Conservation (phyloP, 495 filamentous ascomycete species). For the Trichoderma orchidacearum region DNA sequence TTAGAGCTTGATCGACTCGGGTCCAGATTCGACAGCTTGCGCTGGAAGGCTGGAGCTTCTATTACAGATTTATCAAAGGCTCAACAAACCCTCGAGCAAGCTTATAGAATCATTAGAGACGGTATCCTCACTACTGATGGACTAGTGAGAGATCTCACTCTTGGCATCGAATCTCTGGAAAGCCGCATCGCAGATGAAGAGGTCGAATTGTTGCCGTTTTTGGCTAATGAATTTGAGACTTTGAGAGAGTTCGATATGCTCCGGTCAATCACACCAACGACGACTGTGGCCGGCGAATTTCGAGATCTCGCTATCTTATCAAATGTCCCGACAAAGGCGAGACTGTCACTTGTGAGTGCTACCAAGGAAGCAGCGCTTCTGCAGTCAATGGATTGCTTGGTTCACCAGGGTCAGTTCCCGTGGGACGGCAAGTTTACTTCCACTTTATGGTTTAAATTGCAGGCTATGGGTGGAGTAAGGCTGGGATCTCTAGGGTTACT, state of each 20-base stretch:
- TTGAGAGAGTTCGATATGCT: slow-evolving; percentile 49
- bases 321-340: slow-evolving; percentile 23
- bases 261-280: slow-evolving; percentile 14
- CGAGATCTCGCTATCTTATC: slow-evolving; percentile 29
- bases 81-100: slow-evolving; percentile 36
- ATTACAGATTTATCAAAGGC: slow-evolving; percentile 29
- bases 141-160: slow-evolving; percentile 36
- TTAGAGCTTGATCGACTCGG: slow-evolving; percentile 56
- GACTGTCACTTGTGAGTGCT: slow-evolving; percentile 29
- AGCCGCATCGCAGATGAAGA: slow-evolving; percentile 24
- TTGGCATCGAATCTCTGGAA: slow-evolving; percentile 44
- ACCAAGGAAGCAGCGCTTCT: slow-evolving; percentile 19
- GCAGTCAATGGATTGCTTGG: slow-evolving; percentile 28
- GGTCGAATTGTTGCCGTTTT: slow-evolving; percentile 32
- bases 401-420: slow-evolving; percentile 15
- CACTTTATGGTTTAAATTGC: slow-evolving; percentile 41
- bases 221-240: slow-evolving; percentile 50
- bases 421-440: slow-evolving; percentile 41
- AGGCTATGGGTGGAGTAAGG: slow-evolving; percentile 35
- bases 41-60: slow-evolving; percentile 34
- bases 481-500: slow-evolving; percentile 50
- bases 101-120: slow-evolving; percentile 32
- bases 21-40: slow-evolving; percentile 53
- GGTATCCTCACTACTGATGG: slow-evolving; percentile 24
- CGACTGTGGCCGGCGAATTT: slow-evolving; percentile 5